Conservation (phyloP, 202 grass and related monocot species). For the Musa balbisiana region DNA sequence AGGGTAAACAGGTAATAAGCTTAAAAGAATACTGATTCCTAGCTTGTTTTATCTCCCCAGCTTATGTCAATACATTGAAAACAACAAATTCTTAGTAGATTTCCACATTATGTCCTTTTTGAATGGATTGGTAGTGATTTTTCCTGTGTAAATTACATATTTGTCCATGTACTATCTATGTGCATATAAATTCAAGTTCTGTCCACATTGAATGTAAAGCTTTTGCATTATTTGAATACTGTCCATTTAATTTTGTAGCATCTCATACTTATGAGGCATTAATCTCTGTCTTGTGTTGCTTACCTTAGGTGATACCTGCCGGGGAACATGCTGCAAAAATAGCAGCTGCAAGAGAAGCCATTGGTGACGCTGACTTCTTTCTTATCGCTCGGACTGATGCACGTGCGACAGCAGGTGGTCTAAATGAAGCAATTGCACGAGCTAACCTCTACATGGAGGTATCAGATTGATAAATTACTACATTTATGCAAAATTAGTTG, state of each 20-base stretch:
- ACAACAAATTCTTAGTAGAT: neutral
- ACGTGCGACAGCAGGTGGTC: constrained; percentile 22
- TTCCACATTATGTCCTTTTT: too few relatives aligned
- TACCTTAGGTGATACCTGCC: constrained; percentile 37
- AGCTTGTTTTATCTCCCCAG: neutral
- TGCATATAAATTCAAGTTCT: too few relatives aligned
- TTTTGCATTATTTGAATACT: too few relatives aligned
- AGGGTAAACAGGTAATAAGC: constrained; percentile 36
- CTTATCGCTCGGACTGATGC: constrained; percentile 43
- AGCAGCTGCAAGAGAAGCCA: constrained; percentile 36
- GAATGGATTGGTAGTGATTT: neutral
- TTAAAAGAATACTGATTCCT: neutral
- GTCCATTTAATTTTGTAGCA: constrained; percentile 7
- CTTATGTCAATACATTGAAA: neutral
- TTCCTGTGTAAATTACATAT: too few relatives aligned
- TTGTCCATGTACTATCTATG: too few relatives aligned
- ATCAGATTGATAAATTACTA: neutral
- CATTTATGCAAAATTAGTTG: too few relatives aligned
- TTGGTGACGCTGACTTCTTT: constrained; percentile 34
- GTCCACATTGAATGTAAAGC: constrained; percentile 10
- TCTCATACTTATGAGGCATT: constrained; percentile 28
- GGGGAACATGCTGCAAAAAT: constrained; percentile 48
- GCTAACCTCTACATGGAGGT: constrained; percentile 56
- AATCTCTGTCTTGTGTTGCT: neutral
- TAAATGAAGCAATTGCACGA: constrained; percentile 32